A percentile compares a stretch with the other conserved stretches of the same genome.
Conservation (phyloP, 345 rosid species). For the Sonneratia caseolaris region DNA sequence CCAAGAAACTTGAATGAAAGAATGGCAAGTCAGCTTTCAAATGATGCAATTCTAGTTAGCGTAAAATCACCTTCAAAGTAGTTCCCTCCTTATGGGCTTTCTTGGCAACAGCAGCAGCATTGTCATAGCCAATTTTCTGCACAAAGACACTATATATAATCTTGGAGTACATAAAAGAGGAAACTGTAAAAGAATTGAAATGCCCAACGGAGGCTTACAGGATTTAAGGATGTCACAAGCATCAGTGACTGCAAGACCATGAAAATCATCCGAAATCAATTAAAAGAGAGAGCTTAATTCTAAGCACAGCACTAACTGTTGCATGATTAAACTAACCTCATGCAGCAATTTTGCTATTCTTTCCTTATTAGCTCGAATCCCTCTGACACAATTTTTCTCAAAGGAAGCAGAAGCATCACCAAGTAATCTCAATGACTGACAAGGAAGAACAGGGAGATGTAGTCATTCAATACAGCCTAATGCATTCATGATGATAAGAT, state of each 20-base stretch:
- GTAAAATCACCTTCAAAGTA: conserved; percentile 64
- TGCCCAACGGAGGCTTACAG: conserved; percentile 37
- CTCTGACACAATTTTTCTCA: conserved; percentile 82
- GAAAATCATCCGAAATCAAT: conserved; percentile 18
- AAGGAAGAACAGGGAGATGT: conserved; percentile 5
- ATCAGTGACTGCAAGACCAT: conserved; percentile 64
- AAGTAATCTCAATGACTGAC: conserved; percentile 68
- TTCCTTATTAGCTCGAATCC: conserved; percentile 81
- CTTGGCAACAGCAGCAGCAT: conserved; percentile 98
- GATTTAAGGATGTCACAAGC: conserved; percentile 97
- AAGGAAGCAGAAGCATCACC: conserved; percentile 96
- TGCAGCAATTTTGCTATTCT: conserved; percentile 81
- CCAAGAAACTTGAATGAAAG: background rate
- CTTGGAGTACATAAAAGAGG: background rate
- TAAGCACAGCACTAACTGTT: background rate
- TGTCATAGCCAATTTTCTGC: conserved; percentile 93
- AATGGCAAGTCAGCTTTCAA: background rate
- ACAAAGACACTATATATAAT: background rate
- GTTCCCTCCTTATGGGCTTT: conserved; percentile 90
- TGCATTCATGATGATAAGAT: background rate
- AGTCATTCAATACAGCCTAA: background rate
- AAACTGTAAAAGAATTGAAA: background rate
- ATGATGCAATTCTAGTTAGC: background rate
- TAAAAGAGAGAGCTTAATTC: conserved; percentile 9
- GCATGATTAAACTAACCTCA: conserved; percentile 42